Evolutionary conservation across 2,329 filamentous ascomycete species (phyloP).

Genomic region (Ramularia endophylla): DNA sequence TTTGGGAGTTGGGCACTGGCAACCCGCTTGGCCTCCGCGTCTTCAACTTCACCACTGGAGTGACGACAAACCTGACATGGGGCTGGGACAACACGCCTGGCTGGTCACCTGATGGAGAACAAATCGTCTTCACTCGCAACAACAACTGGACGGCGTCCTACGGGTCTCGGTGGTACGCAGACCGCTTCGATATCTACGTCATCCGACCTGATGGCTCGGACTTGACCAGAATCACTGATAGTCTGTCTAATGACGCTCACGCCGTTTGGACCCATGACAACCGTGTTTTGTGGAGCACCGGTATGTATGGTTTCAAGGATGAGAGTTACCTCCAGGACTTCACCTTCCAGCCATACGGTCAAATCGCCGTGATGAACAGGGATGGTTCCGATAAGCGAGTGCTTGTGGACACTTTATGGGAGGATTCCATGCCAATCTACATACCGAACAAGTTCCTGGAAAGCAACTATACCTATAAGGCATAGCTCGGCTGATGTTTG

Average conservation of each 20-base stretch:
- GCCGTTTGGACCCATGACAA: slow-evolving; percentile 11
- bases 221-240: slow-evolving; percentile 8
- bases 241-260: slow-evolving; percentile 12
- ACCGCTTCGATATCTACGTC: slow-evolving; percentile 13
- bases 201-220: slow-evolving; percentile 11
- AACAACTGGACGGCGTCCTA: slow-evolving; percentile 10
- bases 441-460: too few relatives aligned
- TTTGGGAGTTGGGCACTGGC: slow-evolving; percentile 11
- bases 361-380: slow-evolving; percentile 10
- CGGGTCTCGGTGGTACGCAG: too few relatives aligned
- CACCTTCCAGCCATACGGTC: slow-evolving; percentile 11
- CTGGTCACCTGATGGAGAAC: slow-evolving; percentile 7
- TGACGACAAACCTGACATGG: slow-evolving; percentile 7
- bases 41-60: slow-evolving; percentile 8
- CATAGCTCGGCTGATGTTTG: too few relatives aligned
- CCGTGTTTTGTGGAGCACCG: slow-evolving; percentile 7
- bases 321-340: slow-evolving; percentile 11
- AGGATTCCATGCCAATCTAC: too few relatives aligned
- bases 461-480: too few relatives aligned
- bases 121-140: slow-evolving; percentile 10
- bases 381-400: slow-evolving; percentile 11
- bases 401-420: slow-evolving; percentile 12
- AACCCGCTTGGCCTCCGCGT: slow-evolving; percentile 8
- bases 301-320: slow-evolving; percentile 8
- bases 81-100: slow-evolving; percentile 10